Evolutionary conservation across 2,329 filamentous ascomycete species (phyloP), one percentile per base, ranked within the genome.

Genomic region (Neurospora sp.): DNA sequence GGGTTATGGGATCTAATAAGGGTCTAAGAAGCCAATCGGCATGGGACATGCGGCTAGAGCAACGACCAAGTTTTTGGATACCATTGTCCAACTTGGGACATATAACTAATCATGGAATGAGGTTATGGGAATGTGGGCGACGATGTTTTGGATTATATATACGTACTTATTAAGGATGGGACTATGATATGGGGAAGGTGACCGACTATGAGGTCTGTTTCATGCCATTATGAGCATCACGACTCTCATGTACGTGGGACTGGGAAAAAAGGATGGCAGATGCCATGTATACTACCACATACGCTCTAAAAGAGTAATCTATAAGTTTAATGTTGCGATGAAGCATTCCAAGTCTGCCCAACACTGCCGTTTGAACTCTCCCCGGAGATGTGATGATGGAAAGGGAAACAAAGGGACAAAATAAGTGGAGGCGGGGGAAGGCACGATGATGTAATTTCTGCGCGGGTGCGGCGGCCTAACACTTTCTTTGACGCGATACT

Each of bases 391-490:
- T 17, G 28, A 62, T 17, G 28, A 62, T 62, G 23, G 15, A 62
- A 62, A 10, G 15, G 28, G 28, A 62, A n/a, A 62, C 52, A 62
- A 62, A 62, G 23, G 52, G 52, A 36, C 28, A 62, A 33, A 17
- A 62, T 33, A 62, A 52, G 52, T 58, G 46, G 46, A 58, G 19
- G 46, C 23, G 46, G 46, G 23, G 42, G n/a, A 46, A 68, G 68
- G 68, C 23, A 38, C 68, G 38, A 68, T 66, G 68, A 68, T 68
- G 68, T 68, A 68, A 68, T 62, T 33, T 62, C 8, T 62, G 13
- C 52, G 52, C 52, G 52, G 23, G 15, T 62, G 10, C 1, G 52
- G 28, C 52, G 52, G 3, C 15, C 33, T 62, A 33, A 62, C 52
- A 36, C 13, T 17, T 17, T 36, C 1, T 3, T 6, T 33, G 52